Evolutionary conservation across 139 green algal species (phyloP).

Genomic region (Spirogloea muscicola): DNA sequence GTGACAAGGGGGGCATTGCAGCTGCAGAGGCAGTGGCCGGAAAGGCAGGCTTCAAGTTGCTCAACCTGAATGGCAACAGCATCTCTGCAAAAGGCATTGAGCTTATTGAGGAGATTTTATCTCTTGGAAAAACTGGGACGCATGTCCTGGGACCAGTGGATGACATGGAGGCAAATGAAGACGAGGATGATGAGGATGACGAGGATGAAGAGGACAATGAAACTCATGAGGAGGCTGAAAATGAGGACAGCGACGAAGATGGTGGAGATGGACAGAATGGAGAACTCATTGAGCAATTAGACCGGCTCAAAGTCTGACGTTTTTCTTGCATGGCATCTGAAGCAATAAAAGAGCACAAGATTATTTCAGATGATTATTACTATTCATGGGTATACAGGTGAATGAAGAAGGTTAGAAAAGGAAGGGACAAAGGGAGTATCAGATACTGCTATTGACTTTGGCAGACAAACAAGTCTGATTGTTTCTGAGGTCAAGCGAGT

Average conservation of each 20-base stretch:
- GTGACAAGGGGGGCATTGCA: slow-evolving; percentile 17
- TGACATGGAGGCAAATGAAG: slow-evolving; percentile 36
- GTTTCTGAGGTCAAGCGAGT: no score
- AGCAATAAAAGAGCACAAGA: no score
- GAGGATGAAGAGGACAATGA: slow-evolving; percentile 35
- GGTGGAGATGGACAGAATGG: neutral
- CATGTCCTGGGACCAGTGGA: slow-evolving; percentile 15
- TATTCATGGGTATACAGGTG: no score
- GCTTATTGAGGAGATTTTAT: slow-evolving; percentile 8
- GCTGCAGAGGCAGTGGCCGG: slow-evolving; percentile 22
- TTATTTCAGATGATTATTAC: no score
- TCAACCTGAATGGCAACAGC: slow-evolving; percentile 37
- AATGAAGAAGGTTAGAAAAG: no score
- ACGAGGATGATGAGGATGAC: slow-evolving; percentile 6
- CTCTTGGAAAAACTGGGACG: neutral
- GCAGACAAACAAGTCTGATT: no score
- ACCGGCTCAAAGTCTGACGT: no score
- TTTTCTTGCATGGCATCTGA: no score
- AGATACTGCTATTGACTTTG: no score
- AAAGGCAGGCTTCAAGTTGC: slow-evolving; percentile 18
- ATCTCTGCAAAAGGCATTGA: slow-evolving; percentile 36
- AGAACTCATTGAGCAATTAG: no score
- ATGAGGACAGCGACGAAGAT: slow-evolving; percentile 3
- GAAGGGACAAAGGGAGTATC: no score
- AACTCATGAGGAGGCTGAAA: neutral